phyloP scores from a whole-genome alignment of 2,329 filamentous ascomycete species.

The Eutypella sp. region DNA sequence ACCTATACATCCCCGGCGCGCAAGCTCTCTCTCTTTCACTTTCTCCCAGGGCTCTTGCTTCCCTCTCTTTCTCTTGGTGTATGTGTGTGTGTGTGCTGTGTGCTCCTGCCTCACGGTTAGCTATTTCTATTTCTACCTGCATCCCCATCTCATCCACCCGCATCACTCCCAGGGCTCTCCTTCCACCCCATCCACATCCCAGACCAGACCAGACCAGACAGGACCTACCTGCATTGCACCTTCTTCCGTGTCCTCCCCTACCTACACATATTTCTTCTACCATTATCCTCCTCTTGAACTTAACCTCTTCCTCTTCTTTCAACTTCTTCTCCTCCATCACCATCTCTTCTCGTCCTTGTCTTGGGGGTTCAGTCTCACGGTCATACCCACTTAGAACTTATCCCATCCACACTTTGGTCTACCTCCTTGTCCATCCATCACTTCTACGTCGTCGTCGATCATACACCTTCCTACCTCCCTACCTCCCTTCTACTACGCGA shows the following conservation, averaged over 20 bases:
- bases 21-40: background rate
- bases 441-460: too few relatives aligned
- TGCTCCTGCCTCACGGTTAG: too few relatives aligned
- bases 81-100: too few relatives aligned
- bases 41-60: conserved; percentile 5
- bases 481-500: too few relatives aligned
- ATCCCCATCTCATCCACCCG: conserved; percentile 11
- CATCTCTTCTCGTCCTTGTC: conserved; percentile 11
- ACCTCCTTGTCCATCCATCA: too few relatives aligned
- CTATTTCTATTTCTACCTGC: conserved; percentile 20
- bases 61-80: conserved; percentile 16
- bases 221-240: too few relatives aligned
- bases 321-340: conserved; percentile 24
- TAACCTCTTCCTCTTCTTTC: conserved; percentile 17
- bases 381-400: too few relatives aligned
- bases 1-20: background rate
- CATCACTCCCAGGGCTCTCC: too few relatives aligned
- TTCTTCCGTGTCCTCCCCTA: conserved; percentile 7
- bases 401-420: too few relatives aligned
- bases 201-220: conserved; percentile 9
- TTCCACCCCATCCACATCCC: conserved; percentile 6
- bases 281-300: conserved; percentile 3
- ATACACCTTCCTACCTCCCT: too few relatives aligned
- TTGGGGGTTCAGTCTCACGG: too few relatives aligned
- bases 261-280: conserved; percentile 1